Evolutionary conservation across 1,284 basidiomycete genomes (phyloP).

Genomic region (Dichomitus squalens): DNA sequence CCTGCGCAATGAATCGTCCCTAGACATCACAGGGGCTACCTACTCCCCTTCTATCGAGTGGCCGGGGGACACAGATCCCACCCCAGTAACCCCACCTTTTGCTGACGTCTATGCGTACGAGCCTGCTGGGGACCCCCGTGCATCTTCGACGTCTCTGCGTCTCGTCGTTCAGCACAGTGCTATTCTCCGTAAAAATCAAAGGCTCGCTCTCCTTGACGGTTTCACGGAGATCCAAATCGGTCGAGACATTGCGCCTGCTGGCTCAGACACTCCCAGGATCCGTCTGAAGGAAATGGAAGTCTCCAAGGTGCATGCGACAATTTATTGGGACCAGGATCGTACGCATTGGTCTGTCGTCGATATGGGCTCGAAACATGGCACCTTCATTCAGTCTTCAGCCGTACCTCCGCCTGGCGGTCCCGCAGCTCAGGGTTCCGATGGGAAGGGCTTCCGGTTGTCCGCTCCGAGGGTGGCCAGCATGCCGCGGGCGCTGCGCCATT

Average conservation of each 20-base stretch:
- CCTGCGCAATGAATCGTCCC: slow-evolving; percentile 9
- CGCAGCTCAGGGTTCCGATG: slow-evolving; percentile 4
- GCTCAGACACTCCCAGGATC: slow-evolving; percentile 57
- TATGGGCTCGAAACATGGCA: slow-evolving; percentile 82
- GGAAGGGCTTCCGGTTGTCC: slow-evolving; percentile 55
- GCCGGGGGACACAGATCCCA: slow-evolving; percentile 42
- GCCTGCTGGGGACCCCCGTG: not conserved
- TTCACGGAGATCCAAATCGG: slow-evolving; percentile 70
- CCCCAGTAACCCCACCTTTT: not conserved
- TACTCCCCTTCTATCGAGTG: slow-evolving; percentile 61
- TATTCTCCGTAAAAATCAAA: slow-evolving; percentile 52
- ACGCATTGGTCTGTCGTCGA: slow-evolving; percentile 73
- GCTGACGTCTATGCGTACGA: not conserved
- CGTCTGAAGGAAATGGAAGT: slow-evolving; percentile 81
- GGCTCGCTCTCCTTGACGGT: slow-evolving; percentile 61
- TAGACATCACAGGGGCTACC: slow-evolving; percentile 19
- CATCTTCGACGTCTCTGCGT: slow-evolving; percentile 43
- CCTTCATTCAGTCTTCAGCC: slow-evolving; percentile 48
- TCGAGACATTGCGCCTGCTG: slow-evolving; percentile 56
- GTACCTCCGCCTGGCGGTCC: slow-evolving; percentile 5
- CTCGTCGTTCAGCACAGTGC: slow-evolving; percentile 55
- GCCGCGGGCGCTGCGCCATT: slow-evolving; percentile 60
- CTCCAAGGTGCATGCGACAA: slow-evolving; percentile 76
- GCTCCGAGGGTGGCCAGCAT: slow-evolving; percentile 65
- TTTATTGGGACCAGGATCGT: slow-evolving; percentile 65